Evolutionary conservation across 2,329 filamentous ascomycete species (phyloP), one percentile per base, ranked within the genome.

Genomic region (Stachybotrys chlorohalonatus): DNA sequence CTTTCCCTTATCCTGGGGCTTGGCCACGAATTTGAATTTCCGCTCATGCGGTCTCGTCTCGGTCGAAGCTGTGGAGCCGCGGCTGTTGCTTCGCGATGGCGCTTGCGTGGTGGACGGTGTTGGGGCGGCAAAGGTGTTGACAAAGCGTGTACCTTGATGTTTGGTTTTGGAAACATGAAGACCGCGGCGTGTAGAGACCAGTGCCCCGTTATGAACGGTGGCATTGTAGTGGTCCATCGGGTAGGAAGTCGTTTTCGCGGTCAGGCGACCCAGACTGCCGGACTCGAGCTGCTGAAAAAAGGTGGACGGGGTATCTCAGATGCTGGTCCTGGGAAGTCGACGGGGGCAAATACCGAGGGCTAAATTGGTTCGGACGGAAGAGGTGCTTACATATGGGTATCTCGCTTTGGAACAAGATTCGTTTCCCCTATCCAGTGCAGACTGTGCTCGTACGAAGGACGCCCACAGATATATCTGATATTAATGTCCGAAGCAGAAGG

Each of bases 221-320:
- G 65, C 60, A 53, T 72, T 71, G 63, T 70, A 71, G 57, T 73
- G 68, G 55, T 73, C 69, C 71, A 73, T 74, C 15, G 82, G 84
- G 36, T 13, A 42, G 36, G 3, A 13, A 42, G 24, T 42, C 13
- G 36, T 42, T 42, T 13, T 42, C 36, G 36, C 5, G 13, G 36
- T 42, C 8, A 42, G 36, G 9, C 36, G 36, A 13, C 36, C 36
- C 36, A 42, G 36, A 9, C 13, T 42, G 36, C 13, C 36, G 36
- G 13, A 42, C 13, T 9, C 8, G 36, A 42, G 36, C 8, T 42
- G 36, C 36, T 42, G 36, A 42, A 42, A 42, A 42, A 42, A 13
- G 36, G 36, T 42, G 13, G 13, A 42, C 36, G 36, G 36, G 36
- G 13, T 42, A 42, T 42, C 36, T 13, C 36, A 42, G 36, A 42